Evolutionary conservation across 805 yeast genomes (phyloP).

Genomic region (Saturnispora bothae): DNA sequence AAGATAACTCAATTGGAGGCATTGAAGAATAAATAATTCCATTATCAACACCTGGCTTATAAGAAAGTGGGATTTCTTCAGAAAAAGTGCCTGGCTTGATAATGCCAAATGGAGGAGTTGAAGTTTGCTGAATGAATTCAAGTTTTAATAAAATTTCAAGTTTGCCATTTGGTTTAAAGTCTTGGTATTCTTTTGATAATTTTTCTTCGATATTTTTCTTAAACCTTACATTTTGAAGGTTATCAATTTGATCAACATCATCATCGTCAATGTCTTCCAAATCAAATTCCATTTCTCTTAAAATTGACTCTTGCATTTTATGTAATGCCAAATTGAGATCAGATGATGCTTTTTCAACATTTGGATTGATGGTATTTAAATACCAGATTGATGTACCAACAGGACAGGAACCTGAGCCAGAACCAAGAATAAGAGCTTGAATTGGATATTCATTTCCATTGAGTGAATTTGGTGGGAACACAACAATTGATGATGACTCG

Average conservation of each 20-base stretch:
- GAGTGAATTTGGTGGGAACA: slow-evolving; percentile 81
- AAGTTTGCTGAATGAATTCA: slow-evolving; percentile 48
- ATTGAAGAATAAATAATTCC: slow-evolving; percentile 41
- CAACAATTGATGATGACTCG: slow-evolving; percentile 79
- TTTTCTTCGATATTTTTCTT: slow-evolving; percentile 44
- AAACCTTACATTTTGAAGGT: slow-evolving; percentile 9
- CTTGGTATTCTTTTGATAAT: slow-evolving; percentile 75
- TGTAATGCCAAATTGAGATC: slow-evolving; percentile 74
- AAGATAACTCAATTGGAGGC: slow-evolving; percentile 81
- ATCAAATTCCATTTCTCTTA: slow-evolving; percentile 66
- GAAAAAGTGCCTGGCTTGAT: slow-evolving; percentile 33
- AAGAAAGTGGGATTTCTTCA: slow-evolving; percentile 10
- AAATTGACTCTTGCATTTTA: slow-evolving; percentile 68
- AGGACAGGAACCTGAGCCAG: slow-evolving; percentile 82
- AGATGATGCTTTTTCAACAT: slow-evolving; percentile 48
- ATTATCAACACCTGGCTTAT: slow-evolving; percentile 33
- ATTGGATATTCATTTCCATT: slow-evolving; percentile 61
- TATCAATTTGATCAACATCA: slow-evolving; percentile 36
- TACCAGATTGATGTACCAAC: slow-evolving; percentile 86
- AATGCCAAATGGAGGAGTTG: slow-evolving; percentile 46
- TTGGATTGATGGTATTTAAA: slow-evolving; percentile 64
- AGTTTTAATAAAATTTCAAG: slow-evolving; percentile 51
- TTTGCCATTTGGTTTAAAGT: slow-evolving; percentile 57
- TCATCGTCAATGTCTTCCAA: slow-evolving; percentile 31
- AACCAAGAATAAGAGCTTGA: slow-evolving; percentile 79